These are phyloP conservation scores for Arabidopsis hybrid DNA, from an alignment of 441 rosid species.

Conservation along the genomic window DNA sequence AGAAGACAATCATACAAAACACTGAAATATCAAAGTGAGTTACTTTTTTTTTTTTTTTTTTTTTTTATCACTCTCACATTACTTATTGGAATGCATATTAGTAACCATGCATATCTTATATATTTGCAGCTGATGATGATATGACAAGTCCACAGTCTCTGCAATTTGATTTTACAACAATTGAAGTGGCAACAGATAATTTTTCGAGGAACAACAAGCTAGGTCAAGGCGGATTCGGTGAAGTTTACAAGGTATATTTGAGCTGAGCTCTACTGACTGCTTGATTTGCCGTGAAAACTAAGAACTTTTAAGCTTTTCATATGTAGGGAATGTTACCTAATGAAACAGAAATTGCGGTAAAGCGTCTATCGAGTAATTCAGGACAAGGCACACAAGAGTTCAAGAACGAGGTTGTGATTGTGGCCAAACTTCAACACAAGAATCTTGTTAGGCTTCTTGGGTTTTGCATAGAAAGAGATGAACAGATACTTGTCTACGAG, in stretches of 20 bases:
- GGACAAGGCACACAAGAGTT: slow-evolving; percentile 58
- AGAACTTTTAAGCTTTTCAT: neutral
- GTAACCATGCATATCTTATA: neutral
- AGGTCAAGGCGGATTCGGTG: slow-evolving; percentile 57
- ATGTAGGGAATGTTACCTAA: slow-evolving; percentile 48
- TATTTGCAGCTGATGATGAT: slow-evolving; percentile 31
- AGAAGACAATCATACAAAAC: slow-evolving; percentile 27
- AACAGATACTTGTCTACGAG: slow-evolving; percentile 53
- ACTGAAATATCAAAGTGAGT: slow-evolving; percentile 24
- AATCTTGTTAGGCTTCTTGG: slow-evolving; percentile 57
- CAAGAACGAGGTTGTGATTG: slow-evolving; percentile 55
- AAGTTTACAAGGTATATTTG: slow-evolving; percentile 48
- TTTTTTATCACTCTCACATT: neutral
- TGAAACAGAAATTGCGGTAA: slow-evolving; percentile 55
- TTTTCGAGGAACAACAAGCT: slow-evolving; percentile 46
- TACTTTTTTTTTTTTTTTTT: neutral
- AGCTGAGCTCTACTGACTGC: neutral
- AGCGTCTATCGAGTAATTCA: slow-evolving; percentile 45
- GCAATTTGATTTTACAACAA: slow-evolving; percentile 42
- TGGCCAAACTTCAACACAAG: slow-evolving; percentile 58
- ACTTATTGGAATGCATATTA: neutral
- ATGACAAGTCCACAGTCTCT: slow-evolving; percentile 44
- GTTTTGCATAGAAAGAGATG: slow-evolving; percentile 49
- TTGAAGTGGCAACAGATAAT: slow-evolving; percentile 45
- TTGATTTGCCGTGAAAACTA: neutral